Base-by-base conservation (phyloP, 768 basidiomycete species). In the Amanita jacksonii region DNA sequence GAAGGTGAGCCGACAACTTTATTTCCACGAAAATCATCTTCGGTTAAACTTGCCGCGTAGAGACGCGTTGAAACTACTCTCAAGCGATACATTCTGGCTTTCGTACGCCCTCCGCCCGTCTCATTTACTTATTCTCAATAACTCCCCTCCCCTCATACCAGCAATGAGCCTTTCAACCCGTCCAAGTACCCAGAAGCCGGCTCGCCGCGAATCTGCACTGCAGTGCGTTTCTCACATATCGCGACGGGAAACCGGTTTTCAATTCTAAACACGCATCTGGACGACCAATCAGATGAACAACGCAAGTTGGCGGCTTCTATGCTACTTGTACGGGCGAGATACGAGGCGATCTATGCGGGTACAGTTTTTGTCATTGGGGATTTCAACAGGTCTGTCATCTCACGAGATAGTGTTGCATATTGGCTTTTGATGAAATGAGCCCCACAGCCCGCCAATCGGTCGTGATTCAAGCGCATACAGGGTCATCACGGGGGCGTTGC, bases 31-130 rank as follows among this genome's bases (percentile, higher is more conserved):
- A 4, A 8, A 8, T 10, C n/a, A 9, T 18, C 3, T 30, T 16
- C 22, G 16, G 5, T 7, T 45, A 6, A 28, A 30, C 42, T 24
- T 34, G 35, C 25, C 41, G 27, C 7, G 27, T 6, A 64, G 66
- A 45, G 55, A 60, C 1, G 59, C 60, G 27, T 51, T 74, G 34
- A 57, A 54, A 7, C 58, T 72, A 5, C 50, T 68, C 16, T 56
- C 58, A 1, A 64, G 63, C 41, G 74, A 75, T 50, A 68, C 67
- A 8, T 77, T 77, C 55, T 77, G 75, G 76, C 64, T 74, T 25
- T 76, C 75, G 71, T 72, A 54, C 48, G 70, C 57, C n/a, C n/a
- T n/a, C n/a, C n/a, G n/a, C n/a, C n/a, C n/a, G n/a, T n/a, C n/a
- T n/a, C n/a, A n/a, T n/a, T n/a, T n/a, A n/a, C n/a, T n/a, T n/a